These are phyloP conservation scores for Solanum ossicruentum DNA, from an alignment of 257 asterid species.

Conservation along the genomic window DNA sequence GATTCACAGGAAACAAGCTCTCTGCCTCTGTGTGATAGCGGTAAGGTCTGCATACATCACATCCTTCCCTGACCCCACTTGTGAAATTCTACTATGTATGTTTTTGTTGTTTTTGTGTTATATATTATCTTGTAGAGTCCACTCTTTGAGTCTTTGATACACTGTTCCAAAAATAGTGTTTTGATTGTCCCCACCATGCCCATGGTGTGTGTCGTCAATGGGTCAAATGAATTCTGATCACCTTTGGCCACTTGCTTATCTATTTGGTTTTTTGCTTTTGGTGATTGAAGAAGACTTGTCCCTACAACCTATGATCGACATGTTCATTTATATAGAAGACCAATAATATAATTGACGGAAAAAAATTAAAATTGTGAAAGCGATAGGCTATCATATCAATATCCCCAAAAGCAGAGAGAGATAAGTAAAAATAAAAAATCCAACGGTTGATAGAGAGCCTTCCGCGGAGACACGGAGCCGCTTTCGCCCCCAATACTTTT, in stretches of 20 bases:
- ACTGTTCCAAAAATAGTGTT: not conserved
- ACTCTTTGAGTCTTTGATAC: not conserved
- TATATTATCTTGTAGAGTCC: not conserved
- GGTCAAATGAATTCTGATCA: not conserved
- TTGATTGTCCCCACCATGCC: not conserved
- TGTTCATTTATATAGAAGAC: not conserved
- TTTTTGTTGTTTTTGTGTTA: too few species aligned
- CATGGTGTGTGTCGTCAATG: too few species aligned
- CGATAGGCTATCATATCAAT: slow-evolving; percentile 8
- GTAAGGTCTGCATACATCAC: too few species aligned
- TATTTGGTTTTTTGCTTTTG: not conserved
- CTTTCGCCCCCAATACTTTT: slow-evolving; percentile 31
- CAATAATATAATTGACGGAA: not conserved
- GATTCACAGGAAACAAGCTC: too few species aligned
- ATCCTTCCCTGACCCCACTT: too few species aligned
- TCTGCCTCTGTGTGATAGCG: too few species aligned
- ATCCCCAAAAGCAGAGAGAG: not conserved
- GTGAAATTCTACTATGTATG: too few species aligned
- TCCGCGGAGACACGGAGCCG: slow-evolving; percentile 62
- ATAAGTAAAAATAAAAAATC: slow-evolving; percentile 3
- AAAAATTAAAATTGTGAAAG: not conserved
- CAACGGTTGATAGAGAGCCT: slow-evolving; percentile 28
- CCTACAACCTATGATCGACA: not conserved
- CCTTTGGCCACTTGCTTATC: not conserved
- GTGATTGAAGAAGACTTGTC: not conserved